phyloP scores from a whole-genome alignment of 1,284 basidiomycete species.

The Phylloboletellus chloephorus region DNA sequence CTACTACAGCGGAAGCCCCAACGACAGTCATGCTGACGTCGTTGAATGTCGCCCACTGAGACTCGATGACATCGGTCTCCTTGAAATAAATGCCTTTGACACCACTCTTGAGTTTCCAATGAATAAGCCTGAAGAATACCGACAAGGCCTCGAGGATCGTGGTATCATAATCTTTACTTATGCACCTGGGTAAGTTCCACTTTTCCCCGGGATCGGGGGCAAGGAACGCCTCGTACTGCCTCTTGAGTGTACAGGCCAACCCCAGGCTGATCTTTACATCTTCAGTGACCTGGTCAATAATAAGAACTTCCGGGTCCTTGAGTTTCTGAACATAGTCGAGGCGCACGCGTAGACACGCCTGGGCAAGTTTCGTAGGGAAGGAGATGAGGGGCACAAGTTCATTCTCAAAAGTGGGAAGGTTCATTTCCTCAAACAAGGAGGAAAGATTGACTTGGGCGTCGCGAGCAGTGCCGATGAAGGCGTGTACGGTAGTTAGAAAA shows the following conservation, averaged over 20 bases:
- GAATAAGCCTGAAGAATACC: conserved; percentile 91
- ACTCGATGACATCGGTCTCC: conserved; percentile 95
- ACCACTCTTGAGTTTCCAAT: conserved; percentile 95
- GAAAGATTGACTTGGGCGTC: conserved; percentile 83
- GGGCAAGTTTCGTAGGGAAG: conserved; percentile 92
- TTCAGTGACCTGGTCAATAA: conserved; percentile 94
- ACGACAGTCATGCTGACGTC: conserved; percentile 87
- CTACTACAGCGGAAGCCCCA: conserved; percentile 88
- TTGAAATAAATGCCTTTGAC: conserved; percentile 92
- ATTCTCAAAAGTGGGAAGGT: conserved; percentile 88
- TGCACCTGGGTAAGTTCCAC: conserved; percentile 87
- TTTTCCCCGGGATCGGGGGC: conserved; percentile 80
- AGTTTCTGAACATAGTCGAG: conserved; percentile 90
- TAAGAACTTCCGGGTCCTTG: conserved; percentile 82
- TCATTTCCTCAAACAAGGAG: conserved; percentile 72
- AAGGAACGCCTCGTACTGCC: conserved; percentile 88
- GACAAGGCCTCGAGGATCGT: conserved; percentile 86
- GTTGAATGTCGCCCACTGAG: conserved; percentile 94
- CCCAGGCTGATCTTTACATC: conserved; percentile 91
- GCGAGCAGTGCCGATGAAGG: conserved; percentile 82
- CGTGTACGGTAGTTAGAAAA: conserved; percentile 82
- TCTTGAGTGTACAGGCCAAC: conserved; percentile 90
- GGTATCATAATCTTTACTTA: conserved; percentile 84
- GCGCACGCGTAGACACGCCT: conserved; percentile 85
- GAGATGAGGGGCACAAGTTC: conserved; percentile 92